These are phyloP conservation scores for Saraca asoca DNA, from an alignment of 331 rosid species.

Conservation along the genomic window DNA sequence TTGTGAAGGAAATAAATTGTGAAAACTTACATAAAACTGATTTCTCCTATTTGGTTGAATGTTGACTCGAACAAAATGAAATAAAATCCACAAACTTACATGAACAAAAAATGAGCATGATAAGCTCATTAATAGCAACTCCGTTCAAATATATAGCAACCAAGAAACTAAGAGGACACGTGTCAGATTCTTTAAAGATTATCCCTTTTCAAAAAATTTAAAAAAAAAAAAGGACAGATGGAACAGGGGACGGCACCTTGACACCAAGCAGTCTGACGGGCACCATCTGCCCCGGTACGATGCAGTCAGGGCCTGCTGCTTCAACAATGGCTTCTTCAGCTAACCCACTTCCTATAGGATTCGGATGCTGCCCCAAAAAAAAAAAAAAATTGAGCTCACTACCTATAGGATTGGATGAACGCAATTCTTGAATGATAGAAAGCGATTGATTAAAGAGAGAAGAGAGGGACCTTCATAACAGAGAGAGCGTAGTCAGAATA, in stretches of 20 bases:
- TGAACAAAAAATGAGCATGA: not conserved
- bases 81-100: not conserved
- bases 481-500: constrained; percentile 63
- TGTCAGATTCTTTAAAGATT: not conserved
- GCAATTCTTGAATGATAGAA: not conserved
- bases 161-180: not conserved
- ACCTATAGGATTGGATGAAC: not conserved
- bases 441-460: not conserved
- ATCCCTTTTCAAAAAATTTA: not conserved
- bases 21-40: no score
- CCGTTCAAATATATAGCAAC: not conserved
- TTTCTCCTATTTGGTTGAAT: no score
- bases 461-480: constrained; percentile 66
- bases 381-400: constrained; percentile 3
- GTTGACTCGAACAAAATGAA: not conserved
- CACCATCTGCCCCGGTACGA: constrained; percentile 72
- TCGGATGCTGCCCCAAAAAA: constrained; percentile 67
- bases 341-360: constrained; percentile 77
- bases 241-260: constrained; percentile 55
- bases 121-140: not conserved
- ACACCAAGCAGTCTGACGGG: constrained; percentile 81
- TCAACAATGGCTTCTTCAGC: constrained; percentile 79
- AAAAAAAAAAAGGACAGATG: not conserved
- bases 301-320: constrained; percentile 95
- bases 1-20: no score